Evolutionary conservation across 1,284 basidiomycete genomes (phyloP), one percentile per base, ranked within the genome.

Genomic region (Flammula alnicola): DNA sequence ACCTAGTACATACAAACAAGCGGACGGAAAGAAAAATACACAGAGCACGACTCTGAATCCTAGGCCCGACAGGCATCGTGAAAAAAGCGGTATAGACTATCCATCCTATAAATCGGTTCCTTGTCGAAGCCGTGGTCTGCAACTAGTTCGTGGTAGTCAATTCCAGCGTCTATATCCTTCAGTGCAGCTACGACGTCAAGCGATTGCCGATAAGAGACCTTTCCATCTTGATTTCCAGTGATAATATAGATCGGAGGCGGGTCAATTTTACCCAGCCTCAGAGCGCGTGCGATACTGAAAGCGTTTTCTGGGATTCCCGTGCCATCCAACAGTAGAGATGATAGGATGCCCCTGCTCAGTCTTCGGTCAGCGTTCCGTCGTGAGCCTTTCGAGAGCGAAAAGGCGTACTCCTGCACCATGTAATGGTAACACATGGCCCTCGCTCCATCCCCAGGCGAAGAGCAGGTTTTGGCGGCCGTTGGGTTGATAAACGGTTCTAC

Each of bases 341-440:
- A 50, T 7, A 70, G 49, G 10, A 71, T 63, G n/a, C n/a, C n/a
- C n/a, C n/a, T 68, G 40, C 44, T 40, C 43, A 38, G 16, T 3
- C 2, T 5, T 17, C 20, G 16, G 16, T n/a, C 0, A 14, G 39
- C 14, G 17, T n/a, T 17, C 9, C 14, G 16, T 3, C 8, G 23
- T 5, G 38, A 14, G 16, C 5, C 33, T 26, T 11, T n/a, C n/a
- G n/a, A 51, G 16, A 14, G 7, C 14, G 11, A 10, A 12, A 11
- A 32, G 7, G 58, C 67, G 33, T 44, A 71, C 69, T 71, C 70
- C 57, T 73, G 71, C 3, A 73, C 59, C 70, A 73, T 73, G 47
- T 70, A 73, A 42, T 56, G 54, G 49, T 73, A 73, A 38, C 71
- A 70, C 17, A 72, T 60, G n/a, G 59, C 47, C 16, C 70, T 52